Evolutionary conservation across 2,329 filamentous ascomycete species (phyloP).

Genomic region (Penicillium fuscoglaucum): DNA sequence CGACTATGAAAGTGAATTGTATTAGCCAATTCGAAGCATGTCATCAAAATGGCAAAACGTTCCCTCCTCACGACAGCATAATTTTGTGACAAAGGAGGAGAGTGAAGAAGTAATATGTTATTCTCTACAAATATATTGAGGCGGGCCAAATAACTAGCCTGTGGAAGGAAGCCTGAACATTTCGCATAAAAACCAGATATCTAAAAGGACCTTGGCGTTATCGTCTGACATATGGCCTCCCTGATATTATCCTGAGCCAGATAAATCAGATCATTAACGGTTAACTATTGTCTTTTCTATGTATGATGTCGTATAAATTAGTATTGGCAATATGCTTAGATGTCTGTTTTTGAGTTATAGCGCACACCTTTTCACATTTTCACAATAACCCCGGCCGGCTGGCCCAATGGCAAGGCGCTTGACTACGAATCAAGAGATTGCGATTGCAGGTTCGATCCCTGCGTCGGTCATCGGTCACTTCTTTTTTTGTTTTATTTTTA

Average conservation of each 20-base stretch:
- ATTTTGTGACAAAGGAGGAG: background rate
- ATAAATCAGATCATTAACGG: background rate
- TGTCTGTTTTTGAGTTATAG: background rate
- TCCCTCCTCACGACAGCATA: background rate
- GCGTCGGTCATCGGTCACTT: conserved; percentile 42
- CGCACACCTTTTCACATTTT: accelerated
- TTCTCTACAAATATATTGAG: background rate
- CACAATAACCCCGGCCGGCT: conserved; percentile 27
- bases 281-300: background rate
- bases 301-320: too few species aligned
- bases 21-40: background rate
- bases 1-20: too few species aligned
- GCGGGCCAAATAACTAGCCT: background rate
- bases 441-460: conserved; percentile 52
- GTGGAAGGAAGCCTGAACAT: background rate
- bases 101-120: background rate
- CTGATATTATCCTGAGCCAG: background rate
- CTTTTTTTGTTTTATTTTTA: conserved; percentile 15
- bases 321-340: too few species aligned
- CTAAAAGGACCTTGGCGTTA: background rate
- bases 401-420: conserved; percentile 54
- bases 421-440: conserved; percentile 56
- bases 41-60: background rate
- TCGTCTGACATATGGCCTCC: background rate
- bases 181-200: background rate